These are phyloP conservation scores for Fraxinus platypoda DNA, from an alignment of 305 asterid species.

Conservation along the genomic window DNA sequence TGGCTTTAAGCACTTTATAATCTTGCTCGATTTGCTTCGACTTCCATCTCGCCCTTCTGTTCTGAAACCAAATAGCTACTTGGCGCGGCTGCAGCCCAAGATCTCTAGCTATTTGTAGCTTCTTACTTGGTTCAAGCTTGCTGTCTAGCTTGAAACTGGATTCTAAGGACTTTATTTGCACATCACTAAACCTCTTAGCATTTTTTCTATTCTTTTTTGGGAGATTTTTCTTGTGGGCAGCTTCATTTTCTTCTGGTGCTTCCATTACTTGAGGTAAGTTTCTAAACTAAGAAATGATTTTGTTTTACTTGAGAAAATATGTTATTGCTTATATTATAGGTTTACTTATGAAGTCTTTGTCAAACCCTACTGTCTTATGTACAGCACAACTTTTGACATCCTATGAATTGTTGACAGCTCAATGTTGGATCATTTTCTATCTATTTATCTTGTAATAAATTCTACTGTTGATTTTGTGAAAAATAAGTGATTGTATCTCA, in stretches of 20 bases:
- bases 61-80: constrained; percentile 92
- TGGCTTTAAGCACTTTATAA: constrained; percentile 44
- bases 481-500: background rate
- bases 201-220: constrained; percentile 28
- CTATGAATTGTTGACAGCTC: background rate
- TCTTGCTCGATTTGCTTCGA: constrained; percentile 78
- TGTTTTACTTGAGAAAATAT: background rate
- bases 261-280: constrained; percentile 22
- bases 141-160: constrained; percentile 51
- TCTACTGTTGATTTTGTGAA: background rate
- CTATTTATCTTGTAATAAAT: background rate
- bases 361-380: background rate
- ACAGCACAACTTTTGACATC: background rate
- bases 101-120: constrained; percentile 58
- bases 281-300: background rate
- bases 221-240: background rate
- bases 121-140: constrained; percentile 70
- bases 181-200: constrained; percentile 58
- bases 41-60: constrained; percentile 81
- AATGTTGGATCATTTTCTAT: background rate
- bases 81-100: constrained; percentile 80
- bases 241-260: constrained; percentile 17
- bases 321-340: background rate
- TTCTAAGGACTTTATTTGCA: constrained; percentile 66
- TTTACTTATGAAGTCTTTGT: background rate